Conservation (phyloP, 345 rosid species). For the Lumnitzera racemosa region DNA sequence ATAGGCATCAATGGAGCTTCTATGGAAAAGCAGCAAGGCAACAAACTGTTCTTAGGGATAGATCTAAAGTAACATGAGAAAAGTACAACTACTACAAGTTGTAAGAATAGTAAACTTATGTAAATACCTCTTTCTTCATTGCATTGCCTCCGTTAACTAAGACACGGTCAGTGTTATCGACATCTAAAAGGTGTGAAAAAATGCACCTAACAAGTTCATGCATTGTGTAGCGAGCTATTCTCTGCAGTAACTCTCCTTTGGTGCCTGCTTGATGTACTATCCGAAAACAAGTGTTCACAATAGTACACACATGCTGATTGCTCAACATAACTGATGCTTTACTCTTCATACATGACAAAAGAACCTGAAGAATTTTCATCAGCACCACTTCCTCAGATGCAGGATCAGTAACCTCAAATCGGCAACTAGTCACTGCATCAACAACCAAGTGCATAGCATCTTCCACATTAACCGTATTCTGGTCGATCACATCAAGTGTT, state of each 20-base stretch:
- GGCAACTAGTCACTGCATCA: slow-evolving; percentile 94
- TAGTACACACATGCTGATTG: slow-evolving; percentile 95
- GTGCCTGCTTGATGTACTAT: slow-evolving; percentile 93
- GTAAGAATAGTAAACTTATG: too few species aligned
- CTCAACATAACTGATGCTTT: slow-evolving; percentile 88
- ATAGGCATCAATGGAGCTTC: too few species aligned
- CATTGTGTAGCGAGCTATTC: slow-evolving; percentile 92
- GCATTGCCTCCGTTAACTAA: slow-evolving; percentile 64
- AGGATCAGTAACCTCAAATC: slow-evolving; percentile 98
- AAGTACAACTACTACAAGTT: too few species aligned
- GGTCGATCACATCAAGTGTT: slow-evolving; percentile 71
- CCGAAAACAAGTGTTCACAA: slow-evolving; percentile 95
- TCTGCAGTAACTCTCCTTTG: slow-evolving; percentile 68
- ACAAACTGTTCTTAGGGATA: too few species aligned
- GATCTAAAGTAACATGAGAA: too few species aligned
- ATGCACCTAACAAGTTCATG: slow-evolving; percentile 86
- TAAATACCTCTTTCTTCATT: background rate
- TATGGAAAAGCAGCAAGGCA: too few species aligned
- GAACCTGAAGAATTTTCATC: slow-evolving; percentile 98
- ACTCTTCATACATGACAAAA: slow-evolving; percentile 86
- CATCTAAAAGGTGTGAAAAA: slow-evolving; percentile 79
- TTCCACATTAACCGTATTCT: slow-evolving; percentile 65
- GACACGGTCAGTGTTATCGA: slow-evolving; percentile 64
- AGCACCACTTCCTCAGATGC: slow-evolving; percentile 96
- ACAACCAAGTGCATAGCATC: slow-evolving; percentile 92